phyloP scores from a whole-genome alignment of 257 asterid genomes.

The Primulina eburnea region DNA sequence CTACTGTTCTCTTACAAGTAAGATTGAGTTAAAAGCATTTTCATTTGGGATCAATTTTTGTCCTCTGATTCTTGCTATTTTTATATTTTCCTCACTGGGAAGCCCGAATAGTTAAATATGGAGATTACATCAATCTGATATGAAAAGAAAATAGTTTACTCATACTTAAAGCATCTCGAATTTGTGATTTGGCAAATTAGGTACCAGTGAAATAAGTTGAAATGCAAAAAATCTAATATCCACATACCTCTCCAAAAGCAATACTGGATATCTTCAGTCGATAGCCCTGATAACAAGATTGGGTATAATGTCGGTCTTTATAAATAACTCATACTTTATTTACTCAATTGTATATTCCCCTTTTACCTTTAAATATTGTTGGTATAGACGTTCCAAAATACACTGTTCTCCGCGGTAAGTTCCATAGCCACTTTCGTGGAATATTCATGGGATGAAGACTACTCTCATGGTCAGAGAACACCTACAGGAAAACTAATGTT shows the following conservation, averaged over 20 bases:
- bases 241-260: conserved; percentile 96
- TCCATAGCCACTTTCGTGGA: conserved; percentile 93
- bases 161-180: neutral
- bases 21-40: neutral
- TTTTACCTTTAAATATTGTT: conserved; percentile 80
- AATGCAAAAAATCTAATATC: conserved; percentile 16
- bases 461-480: conserved; percentile 91
- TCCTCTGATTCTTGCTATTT: neutral
- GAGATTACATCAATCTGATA: neutral
- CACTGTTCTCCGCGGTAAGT: conserved; percentile 79
- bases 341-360: conserved; percentile 1
- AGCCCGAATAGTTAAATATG: neutral
- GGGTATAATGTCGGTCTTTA: conserved; percentile 22
- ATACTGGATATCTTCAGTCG: conserved; percentile 75
- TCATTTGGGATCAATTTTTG: neutral
- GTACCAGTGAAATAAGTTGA: conserved; percentile 22
- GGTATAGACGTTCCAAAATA: conserved; percentile 96
- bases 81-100: neutral
- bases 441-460: conserved; percentile 75
- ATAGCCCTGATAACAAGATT: conserved; percentile 53
- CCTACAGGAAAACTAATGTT: conserved; percentile 42
- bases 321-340: conserved; percentile 9
- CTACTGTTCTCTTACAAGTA: neutral
- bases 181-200: conserved; percentile 12
- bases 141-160: neutral